These are phyloP conservation scores for Trichosporon sp. DNA, from an alignment of 1,284 basidiomycete species.

Conservation along the genomic window DNA sequence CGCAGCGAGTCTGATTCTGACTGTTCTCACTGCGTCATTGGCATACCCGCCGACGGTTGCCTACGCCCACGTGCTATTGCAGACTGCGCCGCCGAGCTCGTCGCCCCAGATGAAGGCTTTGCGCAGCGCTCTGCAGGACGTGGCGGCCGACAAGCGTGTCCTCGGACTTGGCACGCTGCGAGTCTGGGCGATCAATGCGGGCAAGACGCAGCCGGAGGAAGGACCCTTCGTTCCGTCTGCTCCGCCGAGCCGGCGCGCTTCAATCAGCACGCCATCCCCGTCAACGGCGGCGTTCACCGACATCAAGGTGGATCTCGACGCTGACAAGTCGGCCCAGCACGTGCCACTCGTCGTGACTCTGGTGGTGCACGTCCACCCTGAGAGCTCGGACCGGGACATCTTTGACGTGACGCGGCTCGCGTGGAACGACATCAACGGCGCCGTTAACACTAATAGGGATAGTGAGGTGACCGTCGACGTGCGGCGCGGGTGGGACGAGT, in stretches of 20 bases:
- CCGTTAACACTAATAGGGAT: slow-evolving; percentile 36
- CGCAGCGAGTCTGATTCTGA: slow-evolving; percentile 70
- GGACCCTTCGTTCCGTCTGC: slow-evolving; percentile 58
- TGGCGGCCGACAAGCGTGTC: slow-evolving; percentile 55
- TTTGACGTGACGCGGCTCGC: slow-evolving; percentile 58
- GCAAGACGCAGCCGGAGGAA: slow-evolving; percentile 53
- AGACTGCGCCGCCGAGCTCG: slow-evolving; percentile 72
- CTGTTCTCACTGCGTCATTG: slow-evolving; percentile 73
- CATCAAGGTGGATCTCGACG: slow-evolving; percentile 2
- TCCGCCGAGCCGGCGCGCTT: slow-evolving; percentile 6
- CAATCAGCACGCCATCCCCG: slow-evolving; percentile 60
- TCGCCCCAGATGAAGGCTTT: slow-evolving; percentile 74
- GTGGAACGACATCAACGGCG: slow-evolving; percentile 43
- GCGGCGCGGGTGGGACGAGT: slow-evolving; percentile 46
- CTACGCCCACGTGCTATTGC: slow-evolving; percentile 78
- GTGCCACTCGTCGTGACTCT: slow-evolving; percentile 71
- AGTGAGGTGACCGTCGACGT: slow-evolving; percentile 50
- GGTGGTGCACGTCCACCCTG: slow-evolving; percentile 71
- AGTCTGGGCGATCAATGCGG: slow-evolving; percentile 49
- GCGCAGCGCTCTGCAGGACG: slow-evolving; percentile 75
- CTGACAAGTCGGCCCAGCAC: slow-evolving; percentile 19
- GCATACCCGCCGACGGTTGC: slow-evolving; percentile 77
- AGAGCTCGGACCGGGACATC: slow-evolving; percentile 72
- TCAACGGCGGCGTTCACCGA: slow-evolving; percentile 24
- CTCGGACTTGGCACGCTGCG: slow-evolving; percentile 46